Conservation (phyloP, 371 early-diverging fungal genomes). For the Zopfochytrium polystomum region DNA sequence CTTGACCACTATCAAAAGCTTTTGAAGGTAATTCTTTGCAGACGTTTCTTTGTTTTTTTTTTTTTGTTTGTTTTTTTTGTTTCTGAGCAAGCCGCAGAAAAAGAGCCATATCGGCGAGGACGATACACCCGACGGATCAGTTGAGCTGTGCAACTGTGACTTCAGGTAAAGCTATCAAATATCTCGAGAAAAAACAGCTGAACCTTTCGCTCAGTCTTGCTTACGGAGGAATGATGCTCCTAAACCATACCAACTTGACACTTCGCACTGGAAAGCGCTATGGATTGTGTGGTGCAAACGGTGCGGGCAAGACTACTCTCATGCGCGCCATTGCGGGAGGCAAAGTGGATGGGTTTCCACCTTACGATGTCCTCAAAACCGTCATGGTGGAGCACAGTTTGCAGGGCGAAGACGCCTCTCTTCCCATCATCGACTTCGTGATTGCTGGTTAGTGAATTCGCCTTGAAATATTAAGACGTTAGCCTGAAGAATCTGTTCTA, state of each 20-base stretch:
- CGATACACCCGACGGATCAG: conserved; percentile 66
- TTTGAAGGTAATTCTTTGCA: conserved; percentile 19
- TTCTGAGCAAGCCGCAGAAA: conserved; percentile 16
- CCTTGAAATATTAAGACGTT: too few relatives aligned
- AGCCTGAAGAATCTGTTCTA: too few relatives aligned
- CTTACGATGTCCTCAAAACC: conserved; percentile 62
- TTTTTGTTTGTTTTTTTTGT: background rate
- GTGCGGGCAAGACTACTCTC: conserved; percentile 84
- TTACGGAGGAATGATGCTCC: conserved; percentile 78
- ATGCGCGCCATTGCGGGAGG: conserved; percentile 78
- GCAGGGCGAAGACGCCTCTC: conserved; percentile 69
- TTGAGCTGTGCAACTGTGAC: conserved; percentile 75
- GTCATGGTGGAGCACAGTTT: conserved; percentile 75
- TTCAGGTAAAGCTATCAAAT: conserved; percentile 39
- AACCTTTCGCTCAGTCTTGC: conserved; percentile 48
- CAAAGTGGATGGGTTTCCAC: conserved; percentile 76
- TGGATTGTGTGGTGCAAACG: conserved; percentile 82
- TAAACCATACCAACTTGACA: conserved; percentile 71
- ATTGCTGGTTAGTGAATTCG: too few relatives aligned
- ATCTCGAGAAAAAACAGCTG: background rate
- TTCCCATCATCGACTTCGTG: conserved; percentile 61
- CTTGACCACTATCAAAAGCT: conserved; percentile 22
- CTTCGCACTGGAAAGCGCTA: conserved; percentile 77
- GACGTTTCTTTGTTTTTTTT: background rate
- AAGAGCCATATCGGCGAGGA: conserved; percentile 51